Evolutionary conservation across 129 eudicot genomes (phyloP).

Genomic region (Flaveria brownii): DNA sequence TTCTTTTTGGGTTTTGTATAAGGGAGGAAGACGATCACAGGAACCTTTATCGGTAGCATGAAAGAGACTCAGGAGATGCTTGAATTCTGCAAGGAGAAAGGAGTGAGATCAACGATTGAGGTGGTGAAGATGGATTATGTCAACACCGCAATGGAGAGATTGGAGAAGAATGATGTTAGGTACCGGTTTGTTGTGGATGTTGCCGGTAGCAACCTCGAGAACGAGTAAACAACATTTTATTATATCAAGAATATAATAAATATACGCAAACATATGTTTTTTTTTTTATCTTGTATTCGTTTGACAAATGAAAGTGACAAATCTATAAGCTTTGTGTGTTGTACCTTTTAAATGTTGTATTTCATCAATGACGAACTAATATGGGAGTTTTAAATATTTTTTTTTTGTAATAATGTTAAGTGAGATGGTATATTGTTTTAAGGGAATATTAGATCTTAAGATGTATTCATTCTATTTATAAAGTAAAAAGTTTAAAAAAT

Average conservation of each 20-base stretch:
- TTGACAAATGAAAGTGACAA: slow-evolving; percentile 7
- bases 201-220: slow-evolving; percentile 75
- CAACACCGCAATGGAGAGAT: slow-evolving; percentile 78
- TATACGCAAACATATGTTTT: neutral
- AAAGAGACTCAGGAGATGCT: slow-evolving; percentile 91
- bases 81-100: slow-evolving; percentile 75
- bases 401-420: neutral
- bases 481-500: too few species aligned
- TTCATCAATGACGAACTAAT: slow-evolving; percentile 6
- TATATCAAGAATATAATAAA: neutral
- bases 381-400: neutral
- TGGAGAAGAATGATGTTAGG: slow-evolving; percentile 89
- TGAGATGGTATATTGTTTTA: too few species aligned
- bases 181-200: slow-evolving; percentile 96
- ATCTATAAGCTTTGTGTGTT: slow-evolving; percentile 4
- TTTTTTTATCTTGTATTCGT: slow-evolving; percentile 8
- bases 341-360: slow-evolving; percentile 20
- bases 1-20: neutral
- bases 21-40: slow-evolving; percentile 91
- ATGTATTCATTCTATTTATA: too few species aligned
- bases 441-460: too few species aligned
- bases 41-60: slow-evolving; percentile 95
- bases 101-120: slow-evolving; percentile 70
- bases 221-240: slow-evolving; percentile 8
- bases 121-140: slow-evolving; percentile 82